Conservation (phyloP, 2,329 filamentous ascomycete genomes). For the Diatrype stigma region DNA sequence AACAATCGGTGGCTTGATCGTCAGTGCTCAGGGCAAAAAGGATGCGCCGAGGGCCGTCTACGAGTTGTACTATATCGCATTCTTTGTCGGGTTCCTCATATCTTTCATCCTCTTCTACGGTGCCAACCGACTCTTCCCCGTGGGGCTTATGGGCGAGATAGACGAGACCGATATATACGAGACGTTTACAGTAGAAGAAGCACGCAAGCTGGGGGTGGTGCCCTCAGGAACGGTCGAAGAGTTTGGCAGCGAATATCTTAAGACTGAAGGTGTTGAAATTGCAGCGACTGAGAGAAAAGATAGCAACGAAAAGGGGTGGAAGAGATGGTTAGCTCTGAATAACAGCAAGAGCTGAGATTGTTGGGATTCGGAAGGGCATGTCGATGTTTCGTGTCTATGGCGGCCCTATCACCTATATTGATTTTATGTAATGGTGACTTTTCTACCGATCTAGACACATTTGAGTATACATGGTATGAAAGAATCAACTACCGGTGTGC, state of each 20-base stretch:
- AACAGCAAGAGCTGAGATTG: background rate
- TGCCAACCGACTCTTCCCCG: slow-evolving; percentile 4
- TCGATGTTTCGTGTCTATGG: no score
- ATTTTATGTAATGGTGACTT: no score
- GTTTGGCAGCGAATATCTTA: background rate
- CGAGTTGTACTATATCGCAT: slow-evolving; percentile 12
- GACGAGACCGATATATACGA: slow-evolving; percentile 6
- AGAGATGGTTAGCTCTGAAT: background rate
- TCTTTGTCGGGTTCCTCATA: slow-evolving; percentile 11
- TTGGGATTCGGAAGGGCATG: no score
- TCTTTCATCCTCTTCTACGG: slow-evolving; percentile 8
- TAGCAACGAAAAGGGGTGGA: background rate
- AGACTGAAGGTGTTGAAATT: background rate
- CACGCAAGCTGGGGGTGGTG: slow-evolving; percentile 5
- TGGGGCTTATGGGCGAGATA: slow-evolving; percentile 1
- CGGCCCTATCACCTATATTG: no score
- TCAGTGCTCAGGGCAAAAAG: slow-evolving; percentile 26
- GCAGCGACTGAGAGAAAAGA: background rate
- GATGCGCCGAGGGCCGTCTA: slow-evolving; percentile 7
- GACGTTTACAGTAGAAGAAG: slow-evolving; percentile 8
- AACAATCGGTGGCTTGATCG: slow-evolving; percentile 34
- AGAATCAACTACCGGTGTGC: no score
- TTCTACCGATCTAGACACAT: no score
- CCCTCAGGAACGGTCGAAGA: slow-evolving; percentile 6
- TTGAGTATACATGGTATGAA: no score